Evolutionary conservation across 2,329 filamentous ascomycete species (phyloP), one percentile per base, ranked within the genome.

Genomic region (Curvularia eragrostidis): DNA sequence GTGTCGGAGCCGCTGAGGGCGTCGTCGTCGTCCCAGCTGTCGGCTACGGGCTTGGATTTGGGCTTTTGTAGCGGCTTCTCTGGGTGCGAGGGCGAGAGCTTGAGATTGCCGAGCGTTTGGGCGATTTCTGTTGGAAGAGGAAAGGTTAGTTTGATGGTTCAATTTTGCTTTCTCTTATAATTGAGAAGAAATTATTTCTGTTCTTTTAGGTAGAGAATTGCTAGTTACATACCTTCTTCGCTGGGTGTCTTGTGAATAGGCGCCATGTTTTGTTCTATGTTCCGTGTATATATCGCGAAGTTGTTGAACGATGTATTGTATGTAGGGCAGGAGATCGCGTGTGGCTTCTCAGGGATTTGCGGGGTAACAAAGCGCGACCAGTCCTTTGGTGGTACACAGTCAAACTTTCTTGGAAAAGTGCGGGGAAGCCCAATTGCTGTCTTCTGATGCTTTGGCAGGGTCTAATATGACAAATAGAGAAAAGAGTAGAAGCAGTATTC

Each of bases 21-120:
- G 68, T 95, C 89, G 77, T 95, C 89, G 77, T 95, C 89, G 77
- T 93, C 90, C 90, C 90, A 93, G 42, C 88, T 91, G 63, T 93
- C 90, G 52, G 83, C 85, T 19, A 89, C 79, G 18, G 77, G 68
- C 47, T 69, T 70, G 52, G 69, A 64, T 59, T 78, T 78, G 36
- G 65, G 68, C 54, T 75, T 75, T 43, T 70, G 60, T 3, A 68
- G 62, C 32, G 68, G 63, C 55, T 71, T 75, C 30, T 69, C 65
- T 41, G 70, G 77, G 30, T 63, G 51, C 55, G 66, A 73, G 53
- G 74, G 70, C 49, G 67, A 70, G 62, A 78, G 67, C 48, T 76
- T 63, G 53, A 78, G 75, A 54, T 72, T 68, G 2, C 70, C 66
- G 65, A 78, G 75, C 15, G 75, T 75, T 43, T 63, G 58, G 56